A percentile compares a stretch with the other conserved stretches of the same genome.
Evolutionary conservation across 768 basidiomycete genomes (phyloP).

Genomic region (Pisolithus marmoratus): DNA sequence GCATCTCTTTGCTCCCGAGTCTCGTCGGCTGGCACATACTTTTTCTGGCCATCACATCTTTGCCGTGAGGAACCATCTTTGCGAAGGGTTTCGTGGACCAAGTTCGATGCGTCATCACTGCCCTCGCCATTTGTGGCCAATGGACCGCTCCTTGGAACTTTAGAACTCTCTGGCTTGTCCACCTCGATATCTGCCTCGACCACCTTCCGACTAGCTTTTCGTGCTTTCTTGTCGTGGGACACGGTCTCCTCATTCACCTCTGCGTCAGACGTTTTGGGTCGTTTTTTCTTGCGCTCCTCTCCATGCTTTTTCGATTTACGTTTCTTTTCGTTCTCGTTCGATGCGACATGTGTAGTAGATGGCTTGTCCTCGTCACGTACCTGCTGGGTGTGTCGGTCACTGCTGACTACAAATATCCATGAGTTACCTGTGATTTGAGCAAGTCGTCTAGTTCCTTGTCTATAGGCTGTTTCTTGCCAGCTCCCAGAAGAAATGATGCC

Average conservation of each 20-base stretch:
- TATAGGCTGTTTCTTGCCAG: slow-evolving; percentile 33
- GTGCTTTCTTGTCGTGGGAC: slow-evolving; percentile 15
- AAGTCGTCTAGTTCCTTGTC: slow-evolving; percentile 62
- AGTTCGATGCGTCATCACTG: slow-evolving; percentile 27
- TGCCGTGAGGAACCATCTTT: slow-evolving; percentile 25
- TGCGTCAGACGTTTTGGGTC: slow-evolving; percentile 6
- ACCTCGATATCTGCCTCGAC: neutral
- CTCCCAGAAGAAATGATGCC: slow-evolving; percentile 44
- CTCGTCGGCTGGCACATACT: slow-evolving; percentile 62
- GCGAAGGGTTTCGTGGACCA: slow-evolving; percentile 62
- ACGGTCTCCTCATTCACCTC: slow-evolving; percentile 15
- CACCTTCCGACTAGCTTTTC: slow-evolving; percentile 7
- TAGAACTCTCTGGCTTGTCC: slow-evolving; percentile 1
- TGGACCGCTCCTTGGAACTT: slow-evolving; percentile 10
- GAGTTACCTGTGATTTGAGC: slow-evolving; percentile 46
- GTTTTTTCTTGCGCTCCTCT: slow-evolving; percentile 14
- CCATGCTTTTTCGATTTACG: slow-evolving; percentile 8
- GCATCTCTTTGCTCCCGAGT: slow-evolving; percentile 66
- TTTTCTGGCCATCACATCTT: slow-evolving; percentile 30
- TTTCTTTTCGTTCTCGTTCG: slow-evolving; percentile 6
- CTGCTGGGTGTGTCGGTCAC: slow-evolving; percentile 9
- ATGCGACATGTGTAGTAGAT: neutral
- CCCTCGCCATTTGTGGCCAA: slow-evolving; percentile 31
- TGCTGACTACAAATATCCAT: slow-evolving; percentile 5
- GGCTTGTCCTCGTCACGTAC: neutral